Evolutionary conservation across 352 stramenopile genomes (phyloP).

Genomic region (Phytophthora palmivora): DNA sequence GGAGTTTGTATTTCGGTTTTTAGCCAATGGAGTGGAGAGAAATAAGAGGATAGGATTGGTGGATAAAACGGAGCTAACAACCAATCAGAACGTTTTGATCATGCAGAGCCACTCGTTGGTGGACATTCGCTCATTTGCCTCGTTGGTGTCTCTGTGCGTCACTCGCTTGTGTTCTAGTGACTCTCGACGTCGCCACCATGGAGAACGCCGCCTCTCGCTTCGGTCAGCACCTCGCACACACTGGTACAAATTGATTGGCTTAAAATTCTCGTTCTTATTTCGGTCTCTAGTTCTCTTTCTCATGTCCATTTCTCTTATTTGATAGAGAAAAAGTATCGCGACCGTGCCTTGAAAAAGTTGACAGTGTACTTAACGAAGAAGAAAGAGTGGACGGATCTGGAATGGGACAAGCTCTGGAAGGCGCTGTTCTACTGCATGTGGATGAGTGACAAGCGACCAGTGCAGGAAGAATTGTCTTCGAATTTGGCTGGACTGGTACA

Average conservation of each 20-base stretch:
- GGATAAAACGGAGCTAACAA: not conserved
- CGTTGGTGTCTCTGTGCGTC: not conserved
- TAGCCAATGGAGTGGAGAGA: slow-evolving; percentile 15
- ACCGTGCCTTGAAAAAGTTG: slow-evolving; percentile 85
- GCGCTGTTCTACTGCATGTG: slow-evolving; percentile 92
- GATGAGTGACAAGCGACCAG: slow-evolving; percentile 89
- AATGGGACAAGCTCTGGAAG: slow-evolving; percentile 92
- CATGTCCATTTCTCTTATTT: not conserved
- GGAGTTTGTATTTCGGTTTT: slow-evolving; percentile 1
- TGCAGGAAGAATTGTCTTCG: slow-evolving; percentile 81
- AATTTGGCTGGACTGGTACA: slow-evolving; percentile 73
- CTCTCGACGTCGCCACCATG: slow-evolving; percentile 36
- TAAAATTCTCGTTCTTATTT: slow-evolving; percentile 5
- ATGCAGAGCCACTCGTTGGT: slow-evolving; percentile 14
- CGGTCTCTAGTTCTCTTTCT: not conserved
- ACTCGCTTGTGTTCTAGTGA: not conserved
- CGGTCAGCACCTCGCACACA: slow-evolving; percentile 86
- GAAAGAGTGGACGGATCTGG: slow-evolving; percentile 68
- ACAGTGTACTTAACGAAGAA: slow-evolving; percentile 77
- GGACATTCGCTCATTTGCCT: slow-evolving; percentile 24
- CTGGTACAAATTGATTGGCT: slow-evolving; percentile 39
- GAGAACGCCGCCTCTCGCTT: slow-evolving; percentile 85
- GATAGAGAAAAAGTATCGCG: slow-evolving; percentile 86
- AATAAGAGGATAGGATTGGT: slow-evolving; percentile 9
- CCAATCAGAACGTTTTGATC: slow-evolving; percentile 33